A percentile compares a stretch with the other conserved stretches of the same genome.
phyloP scores from a whole-genome alignment of 768 basidiomycete genomes.

The Cyathus striatus region DNA sequence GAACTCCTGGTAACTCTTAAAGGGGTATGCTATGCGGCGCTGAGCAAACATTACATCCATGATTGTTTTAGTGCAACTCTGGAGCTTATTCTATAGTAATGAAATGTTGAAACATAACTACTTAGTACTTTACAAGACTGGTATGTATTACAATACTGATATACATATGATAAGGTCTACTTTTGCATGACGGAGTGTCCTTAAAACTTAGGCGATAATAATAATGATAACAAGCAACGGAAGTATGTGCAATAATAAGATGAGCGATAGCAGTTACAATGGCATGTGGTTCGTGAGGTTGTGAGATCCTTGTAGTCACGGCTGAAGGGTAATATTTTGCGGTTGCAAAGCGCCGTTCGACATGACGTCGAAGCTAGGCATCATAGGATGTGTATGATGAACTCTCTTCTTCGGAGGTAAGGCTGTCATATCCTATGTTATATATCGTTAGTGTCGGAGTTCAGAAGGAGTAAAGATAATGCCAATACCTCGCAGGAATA shows the following conservation, averaged over 20 bases:
- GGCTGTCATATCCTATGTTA: conserved; percentile 41
- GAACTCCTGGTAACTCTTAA: too few relatives aligned
- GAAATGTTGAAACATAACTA: too few relatives aligned
- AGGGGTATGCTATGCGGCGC: too few relatives aligned
- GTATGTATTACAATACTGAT: too few relatives aligned
- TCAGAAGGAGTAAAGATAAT: too few relatives aligned
- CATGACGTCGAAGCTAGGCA: conserved; percentile 52
- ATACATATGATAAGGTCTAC: too few relatives aligned
- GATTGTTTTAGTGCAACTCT: too few relatives aligned
- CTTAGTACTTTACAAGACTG: too few relatives aligned
- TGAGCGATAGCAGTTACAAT: neutral
- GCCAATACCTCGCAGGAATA: conserved; percentile 44
- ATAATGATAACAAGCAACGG: neutral
- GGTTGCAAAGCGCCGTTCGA: conserved; percentile 48
- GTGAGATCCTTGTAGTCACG: conserved; percentile 26
- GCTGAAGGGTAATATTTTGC: conserved; percentile 49
- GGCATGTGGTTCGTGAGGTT: neutral
- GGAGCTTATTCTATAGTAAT: too few relatives aligned
- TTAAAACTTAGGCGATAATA: too few relatives aligned
- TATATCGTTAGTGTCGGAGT: conserved; percentile 10
- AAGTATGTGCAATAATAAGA: neutral
- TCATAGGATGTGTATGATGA: conserved; percentile 58
- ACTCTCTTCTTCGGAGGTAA: conserved; percentile 59
- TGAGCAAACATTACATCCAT: too few relatives aligned
- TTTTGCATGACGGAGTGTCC: too few relatives aligned